phyloP scores from a whole-genome alignment of 2,329 filamentous ascomycete genomes.

The Hansfordia pulvinata region DNA sequence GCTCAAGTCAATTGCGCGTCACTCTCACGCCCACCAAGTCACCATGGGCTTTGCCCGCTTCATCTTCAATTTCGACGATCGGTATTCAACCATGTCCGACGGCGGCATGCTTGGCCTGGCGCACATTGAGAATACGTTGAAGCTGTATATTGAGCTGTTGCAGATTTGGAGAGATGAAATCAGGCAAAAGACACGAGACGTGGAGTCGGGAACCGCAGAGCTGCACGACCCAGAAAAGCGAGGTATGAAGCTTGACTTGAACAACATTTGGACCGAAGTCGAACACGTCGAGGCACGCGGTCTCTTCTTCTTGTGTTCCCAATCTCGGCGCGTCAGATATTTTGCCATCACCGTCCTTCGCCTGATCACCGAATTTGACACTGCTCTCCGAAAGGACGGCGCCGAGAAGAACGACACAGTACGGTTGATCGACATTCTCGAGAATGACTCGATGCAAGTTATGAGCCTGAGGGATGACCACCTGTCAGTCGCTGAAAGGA shows the following conservation, averaged over 20 bases:
- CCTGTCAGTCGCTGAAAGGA: slow-evolving; percentile 82
- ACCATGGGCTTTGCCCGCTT: slow-evolving; percentile 94
- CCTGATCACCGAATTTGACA: slow-evolving; percentile 87
- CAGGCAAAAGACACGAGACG: slow-evolving; percentile 68
- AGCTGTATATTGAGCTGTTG: slow-evolving; percentile 83
- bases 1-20: slow-evolving; percentile 85
- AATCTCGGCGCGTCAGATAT: slow-evolving; percentile 75
- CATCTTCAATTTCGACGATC: slow-evolving; percentile 96
- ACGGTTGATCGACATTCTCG: slow-evolving; percentile 81
- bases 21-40: slow-evolving; percentile 87
- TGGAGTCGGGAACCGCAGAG: slow-evolving; percentile 50
- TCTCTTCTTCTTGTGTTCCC: slow-evolving; percentile 92
- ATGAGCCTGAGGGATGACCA: slow-evolving; percentile 90
- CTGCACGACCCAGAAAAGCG: slow-evolving; percentile 52
- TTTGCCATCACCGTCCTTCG: slow-evolving; percentile 88
- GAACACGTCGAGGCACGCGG: slow-evolving; percentile 96
- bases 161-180: slow-evolving; percentile 98
- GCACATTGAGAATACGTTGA: slow-evolving; percentile 88
- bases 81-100: slow-evolving; percentile 95
- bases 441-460: slow-evolving; percentile 76
- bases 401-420: slow-evolving; percentile 45
- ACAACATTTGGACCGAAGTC: slow-evolving; percentile 81
- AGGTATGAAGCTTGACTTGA: slow-evolving; percentile 69
- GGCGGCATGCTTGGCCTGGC: slow-evolving; percentile 88
- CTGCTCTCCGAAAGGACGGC: slow-evolving; percentile 60